Evolutionary conservation across 106 monocot species (phyloP).

Genomic region (Iris macrosiphon): DNA sequence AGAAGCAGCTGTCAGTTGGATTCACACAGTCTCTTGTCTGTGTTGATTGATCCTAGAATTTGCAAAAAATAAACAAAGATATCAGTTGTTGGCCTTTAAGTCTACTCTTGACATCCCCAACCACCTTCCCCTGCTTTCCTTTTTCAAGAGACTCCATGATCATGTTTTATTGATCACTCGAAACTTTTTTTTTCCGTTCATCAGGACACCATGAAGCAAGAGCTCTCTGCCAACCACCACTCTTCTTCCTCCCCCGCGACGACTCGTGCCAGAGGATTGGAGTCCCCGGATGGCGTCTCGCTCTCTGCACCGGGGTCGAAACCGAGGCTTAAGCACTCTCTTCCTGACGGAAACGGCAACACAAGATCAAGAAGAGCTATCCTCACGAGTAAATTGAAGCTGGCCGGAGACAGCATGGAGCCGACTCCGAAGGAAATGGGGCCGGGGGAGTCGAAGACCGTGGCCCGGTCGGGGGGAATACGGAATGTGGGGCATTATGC

Average conservation of each 20-base stretch:
- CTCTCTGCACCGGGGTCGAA: slow-evolving; percentile 7
- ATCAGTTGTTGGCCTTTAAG: no score
- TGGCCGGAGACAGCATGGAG: no score
- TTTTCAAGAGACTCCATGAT: slow-evolving; percentile 1
- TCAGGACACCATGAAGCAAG: slow-evolving; percentile 39
- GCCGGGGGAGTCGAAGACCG: slow-evolving; percentile 14
- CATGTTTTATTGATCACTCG: not conserved
- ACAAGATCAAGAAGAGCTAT: slow-evolving; percentile 25
- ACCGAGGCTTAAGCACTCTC: slow-evolving; percentile 14
- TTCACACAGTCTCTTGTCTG: not conserved
- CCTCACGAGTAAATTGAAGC: slow-evolving; percentile 10
- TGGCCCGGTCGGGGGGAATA: not conserved
- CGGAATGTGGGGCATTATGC: slow-evolving; percentile 26
- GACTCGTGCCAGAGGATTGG: slow-evolving; percentile 9
- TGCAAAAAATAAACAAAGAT: no score
- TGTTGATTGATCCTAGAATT: slow-evolving; percentile 13
- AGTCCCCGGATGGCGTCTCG: slow-evolving; percentile 6
- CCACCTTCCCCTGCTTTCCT: not conserved
- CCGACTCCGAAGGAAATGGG: slow-evolving; percentile 16
- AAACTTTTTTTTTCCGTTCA: not conserved
- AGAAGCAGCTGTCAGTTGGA: slow-evolving; percentile 6
- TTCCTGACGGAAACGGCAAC: slow-evolving; percentile 7
- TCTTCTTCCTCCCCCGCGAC: slow-evolving; percentile 15
- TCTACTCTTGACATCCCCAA: no score
- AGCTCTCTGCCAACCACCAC: slow-evolving; percentile 11